Conservation (phyloP, 805 yeast species). For the Wickerhamiella kurtzmanii region DNA sequence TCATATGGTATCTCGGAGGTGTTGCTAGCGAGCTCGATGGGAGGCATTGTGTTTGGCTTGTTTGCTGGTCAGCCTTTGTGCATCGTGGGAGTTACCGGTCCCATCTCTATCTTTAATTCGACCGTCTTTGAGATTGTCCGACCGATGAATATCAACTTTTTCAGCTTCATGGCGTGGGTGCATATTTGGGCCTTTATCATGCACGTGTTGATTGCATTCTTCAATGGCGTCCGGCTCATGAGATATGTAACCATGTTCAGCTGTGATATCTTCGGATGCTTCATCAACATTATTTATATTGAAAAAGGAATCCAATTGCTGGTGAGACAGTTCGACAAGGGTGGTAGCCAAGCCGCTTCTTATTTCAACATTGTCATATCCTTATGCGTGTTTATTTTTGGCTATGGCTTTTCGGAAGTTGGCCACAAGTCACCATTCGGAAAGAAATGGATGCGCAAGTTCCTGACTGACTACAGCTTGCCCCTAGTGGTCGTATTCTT, state of each 20-base stretch:
- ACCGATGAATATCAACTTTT: conserved; percentile 41
- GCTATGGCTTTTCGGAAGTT: conserved; percentile 44
- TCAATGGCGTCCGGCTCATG: conserved; percentile 54
- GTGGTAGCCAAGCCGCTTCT: conserved; percentile 33
- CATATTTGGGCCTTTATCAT: conserved; percentile 80
- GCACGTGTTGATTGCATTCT: conserved; percentile 59
- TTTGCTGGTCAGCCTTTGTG: conserved; percentile 85
- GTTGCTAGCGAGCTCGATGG: conserved; percentile 68
- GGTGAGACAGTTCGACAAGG: conserved; percentile 45
- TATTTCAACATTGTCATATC: conserved; percentile 67
- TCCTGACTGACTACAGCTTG: conserved; percentile 75
- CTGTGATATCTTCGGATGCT: conserved; percentile 87
- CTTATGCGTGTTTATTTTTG: conserved; percentile 61
- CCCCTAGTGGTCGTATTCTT: conserved; percentile 77
- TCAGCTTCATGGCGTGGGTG: conserved; percentile 93
- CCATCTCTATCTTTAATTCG: conserved; percentile 80
- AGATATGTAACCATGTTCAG: conserved; percentile 66
- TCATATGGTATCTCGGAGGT: conserved; percentile 90
- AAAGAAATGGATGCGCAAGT: conserved; percentile 44
- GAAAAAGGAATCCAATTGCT: conserved; percentile 84
- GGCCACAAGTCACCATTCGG: conserved; percentile 55
- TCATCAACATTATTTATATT: conserved; percentile 74
- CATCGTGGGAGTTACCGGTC: conserved; percentile 96
- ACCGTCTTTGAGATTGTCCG: conserved; percentile 65
- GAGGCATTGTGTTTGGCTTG: conserved; percentile 77